Percentiles rank a stretch among this genome's conserved stretches.
Conservation (phyloP, 257 asterid genomes). For the Solanum medicagineum region DNA sequence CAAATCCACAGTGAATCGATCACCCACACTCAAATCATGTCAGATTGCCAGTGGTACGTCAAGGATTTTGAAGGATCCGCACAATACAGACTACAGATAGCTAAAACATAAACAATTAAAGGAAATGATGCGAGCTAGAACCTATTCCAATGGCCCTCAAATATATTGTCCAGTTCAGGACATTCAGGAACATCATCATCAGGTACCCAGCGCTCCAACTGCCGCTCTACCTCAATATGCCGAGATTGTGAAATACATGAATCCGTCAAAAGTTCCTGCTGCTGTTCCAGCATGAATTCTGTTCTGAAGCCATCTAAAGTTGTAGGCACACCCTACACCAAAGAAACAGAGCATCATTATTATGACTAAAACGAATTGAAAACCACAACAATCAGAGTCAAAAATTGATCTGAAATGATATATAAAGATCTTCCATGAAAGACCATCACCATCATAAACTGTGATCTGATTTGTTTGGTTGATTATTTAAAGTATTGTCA, state of each 20-base stretch:
- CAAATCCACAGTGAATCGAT: background rate
- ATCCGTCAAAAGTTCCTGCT: slow-evolving; percentile 81
- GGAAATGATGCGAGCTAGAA: slow-evolving; percentile 10
- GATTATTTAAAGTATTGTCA: background rate
- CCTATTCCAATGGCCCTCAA: slow-evolving; percentile 89
- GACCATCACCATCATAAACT: background rate
- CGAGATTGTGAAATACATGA: slow-evolving; percentile 77
- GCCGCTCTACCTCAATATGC: slow-evolving; percentile 54
- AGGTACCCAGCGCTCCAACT: slow-evolving; percentile 91
- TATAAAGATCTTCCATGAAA: background rate
- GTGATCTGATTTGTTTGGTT: background rate
- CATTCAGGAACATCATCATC: slow-evolving; percentile 61
- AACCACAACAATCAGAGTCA: background rate
- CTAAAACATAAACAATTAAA: background rate
- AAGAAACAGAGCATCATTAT: background rate
- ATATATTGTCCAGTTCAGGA: slow-evolving; percentile 67
- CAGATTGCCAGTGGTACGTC: background rate
- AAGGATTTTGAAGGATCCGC: background rate
- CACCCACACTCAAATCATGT: background rate
- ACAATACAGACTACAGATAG: background rate
- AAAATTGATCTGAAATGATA: background rate
- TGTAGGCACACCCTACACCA: slow-evolving; percentile 68
- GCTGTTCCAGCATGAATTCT: slow-evolving; percentile 59
- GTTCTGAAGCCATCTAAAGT: slow-evolving; percentile 48
- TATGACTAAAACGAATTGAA: background rate